Evolutionary conservation across 345 rosid genomes (phyloP).

Genomic region (Euclidium syriacum): DNA sequence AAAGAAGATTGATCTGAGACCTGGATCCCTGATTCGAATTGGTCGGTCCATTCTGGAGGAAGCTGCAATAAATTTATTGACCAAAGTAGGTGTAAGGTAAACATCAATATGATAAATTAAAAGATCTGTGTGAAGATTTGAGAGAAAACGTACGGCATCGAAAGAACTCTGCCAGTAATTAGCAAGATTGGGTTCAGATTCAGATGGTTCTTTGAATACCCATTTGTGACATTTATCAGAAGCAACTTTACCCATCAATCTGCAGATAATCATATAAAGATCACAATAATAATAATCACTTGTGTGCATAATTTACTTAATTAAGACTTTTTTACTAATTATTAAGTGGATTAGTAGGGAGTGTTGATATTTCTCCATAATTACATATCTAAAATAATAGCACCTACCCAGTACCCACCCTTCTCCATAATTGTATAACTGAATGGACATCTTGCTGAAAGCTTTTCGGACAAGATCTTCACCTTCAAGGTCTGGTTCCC

Average conservation of each 20-base stretch:
- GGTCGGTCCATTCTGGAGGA: conserved; percentile 99
- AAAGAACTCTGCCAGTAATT: conserved; percentile 99
- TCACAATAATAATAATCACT: not conserved
- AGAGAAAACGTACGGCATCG: conserved; percentile 68
- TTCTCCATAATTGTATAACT: conserved; percentile 99
- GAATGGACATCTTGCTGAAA: conserved; percentile 99
- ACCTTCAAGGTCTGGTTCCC: conserved; percentile 68
- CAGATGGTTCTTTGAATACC: conserved; percentile 98
- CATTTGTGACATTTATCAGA: conserved; percentile 99
- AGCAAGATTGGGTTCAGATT: conserved; percentile 88
- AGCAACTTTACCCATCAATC: conserved; percentile 99
- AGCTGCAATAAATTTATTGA: conserved; percentile 54
- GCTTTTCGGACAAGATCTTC: conserved; percentile 96
- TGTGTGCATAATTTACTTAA: not conserved
- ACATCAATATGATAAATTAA: conserved; percentile 28
- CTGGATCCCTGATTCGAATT: conserved; percentile 99
- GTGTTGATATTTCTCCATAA: conserved; percentile 17
- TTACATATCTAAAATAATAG: conserved; percentile 20
- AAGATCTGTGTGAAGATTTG: not conserved
- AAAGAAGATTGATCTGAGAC: conserved; percentile 32
- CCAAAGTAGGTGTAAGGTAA: conserved; percentile 26
- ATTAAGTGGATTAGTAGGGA: conserved; percentile 20
- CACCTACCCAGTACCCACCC: conserved; percentile 99
- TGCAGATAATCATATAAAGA: conserved; percentile 31
- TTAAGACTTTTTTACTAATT: not conserved